Evolutionary conservation across 306 rosid species (phyloP), one percentile per base, ranked within the genome.

Genomic region (Vachellia collinsii): DNA sequence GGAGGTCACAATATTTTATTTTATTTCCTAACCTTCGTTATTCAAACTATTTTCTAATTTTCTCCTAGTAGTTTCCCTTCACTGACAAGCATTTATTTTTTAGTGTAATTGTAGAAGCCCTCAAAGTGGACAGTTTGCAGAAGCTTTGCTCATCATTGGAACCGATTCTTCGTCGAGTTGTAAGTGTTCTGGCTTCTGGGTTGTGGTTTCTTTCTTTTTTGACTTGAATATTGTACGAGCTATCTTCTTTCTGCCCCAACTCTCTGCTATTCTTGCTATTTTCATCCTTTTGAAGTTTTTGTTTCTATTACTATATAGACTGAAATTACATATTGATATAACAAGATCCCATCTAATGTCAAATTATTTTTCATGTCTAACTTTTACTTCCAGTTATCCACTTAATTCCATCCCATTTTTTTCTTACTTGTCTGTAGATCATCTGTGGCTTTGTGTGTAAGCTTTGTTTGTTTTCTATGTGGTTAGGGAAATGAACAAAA

Each of bases 21-120:
- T 62, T 19, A 48, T 61, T 71, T 61, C 17, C 16, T 50, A 63
- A 14, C 72, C 76, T 70, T 54, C 41, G 50, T 46, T 86, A 72
- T 64, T 14, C 53, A 42, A 65, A 62, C 36, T 46, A 23, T 39
- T 42, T 80, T 23, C n/a, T 44, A n/a, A 47, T 67, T 81, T 39
- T 74, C 73, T 56, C 37, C 48, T 65, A 4, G 51, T 41, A 65
- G 77, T 72, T 67, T 80, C 50, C 48, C 37, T 62, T 54, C n/a
- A 58, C 64, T 74, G 59, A 72, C 48, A 13, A 36, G 22, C 39
- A 25, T 80, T 51, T 87, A 38, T 70, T 79, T 68, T 67, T 76
- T 93, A 91, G 96, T 82, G 96, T 91, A 56, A 91, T 91, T 77
- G 93, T 91, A 36, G 96, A 91, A 86, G 96, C 96, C 67, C 92